These are phyloP conservation scores for Solanum tacnaense DNA, from an alignment of 257 asterid species.

Conservation along the genomic window DNA sequence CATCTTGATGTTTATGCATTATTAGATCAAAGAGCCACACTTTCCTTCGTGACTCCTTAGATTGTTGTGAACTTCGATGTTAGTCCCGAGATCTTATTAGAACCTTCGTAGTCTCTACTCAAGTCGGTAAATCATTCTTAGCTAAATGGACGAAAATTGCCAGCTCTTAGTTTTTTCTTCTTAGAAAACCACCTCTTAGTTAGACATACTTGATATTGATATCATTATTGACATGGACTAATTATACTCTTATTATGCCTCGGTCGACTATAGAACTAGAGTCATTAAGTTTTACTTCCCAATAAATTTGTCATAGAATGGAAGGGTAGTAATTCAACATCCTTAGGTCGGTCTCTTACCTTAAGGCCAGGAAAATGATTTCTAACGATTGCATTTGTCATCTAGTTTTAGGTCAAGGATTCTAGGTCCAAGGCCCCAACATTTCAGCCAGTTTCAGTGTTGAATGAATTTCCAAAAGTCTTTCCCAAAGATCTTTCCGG, in stretches of 20 bases:
- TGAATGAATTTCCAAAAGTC: background rate
- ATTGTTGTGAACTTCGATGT: background rate
- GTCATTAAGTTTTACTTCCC: background rate
- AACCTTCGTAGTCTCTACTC: background rate
- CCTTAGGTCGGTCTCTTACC: background rate
- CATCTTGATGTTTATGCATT: background rate
- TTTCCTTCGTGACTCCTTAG: background rate
- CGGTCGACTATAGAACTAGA: background rate
- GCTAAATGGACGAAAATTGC: background rate
- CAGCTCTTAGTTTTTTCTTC: background rate
- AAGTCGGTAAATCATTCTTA: background rate
- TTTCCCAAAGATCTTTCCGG: background rate
- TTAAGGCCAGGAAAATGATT: background rate
- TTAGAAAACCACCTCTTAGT: background rate
- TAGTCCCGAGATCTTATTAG: background rate
- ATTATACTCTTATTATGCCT: background rate
- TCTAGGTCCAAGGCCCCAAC: background rate
- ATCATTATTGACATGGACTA: background rate
- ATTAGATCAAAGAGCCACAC: background rate
- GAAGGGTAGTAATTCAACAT: background rate
- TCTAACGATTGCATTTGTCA: background rate
- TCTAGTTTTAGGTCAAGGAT: background rate
- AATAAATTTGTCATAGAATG: background rate
- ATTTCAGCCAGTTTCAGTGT: background rate
- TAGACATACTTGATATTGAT: background rate